Percentiles rank a stretch among this genome's conserved stretches.
Evolutionary conservation across 2,329 filamentous ascomycete species (phyloP).

Genomic region (Colletotrichum sublineola): DNA sequence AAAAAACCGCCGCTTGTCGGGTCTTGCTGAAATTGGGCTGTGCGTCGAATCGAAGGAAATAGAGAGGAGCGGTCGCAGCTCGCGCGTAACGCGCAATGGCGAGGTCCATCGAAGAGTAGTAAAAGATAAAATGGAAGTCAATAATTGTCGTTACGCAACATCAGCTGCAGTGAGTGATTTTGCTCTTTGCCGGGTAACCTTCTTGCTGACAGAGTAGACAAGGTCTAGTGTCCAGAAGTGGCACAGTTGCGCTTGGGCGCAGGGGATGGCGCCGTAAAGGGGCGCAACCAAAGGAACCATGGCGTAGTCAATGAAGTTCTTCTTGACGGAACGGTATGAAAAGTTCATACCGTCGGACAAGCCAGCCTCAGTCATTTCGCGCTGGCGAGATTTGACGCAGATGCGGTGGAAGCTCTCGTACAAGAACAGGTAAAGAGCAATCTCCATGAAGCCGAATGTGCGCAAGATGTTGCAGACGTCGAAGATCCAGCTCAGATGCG

Average conservation of each 20-base stretch:
- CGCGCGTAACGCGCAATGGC: background rate
- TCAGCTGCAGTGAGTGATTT: constrained; percentile 59
- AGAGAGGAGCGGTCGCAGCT: constrained; percentile 31
- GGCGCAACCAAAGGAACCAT: constrained; percentile 77
- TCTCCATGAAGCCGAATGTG: constrained; percentile 71
- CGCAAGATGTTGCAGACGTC: constrained; percentile 71
- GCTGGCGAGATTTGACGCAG: constrained; percentile 70
- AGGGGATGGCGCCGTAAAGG: constrained; percentile 76
- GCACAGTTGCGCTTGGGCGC: constrained; percentile 75
- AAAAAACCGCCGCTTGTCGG: constrained; percentile 43
- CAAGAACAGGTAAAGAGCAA: constrained; percentile 73
- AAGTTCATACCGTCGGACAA: constrained; percentile 76
- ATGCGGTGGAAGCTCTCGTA: constrained; percentile 77
- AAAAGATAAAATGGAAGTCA: constrained; percentile 27
- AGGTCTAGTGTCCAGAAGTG: constrained; percentile 79
- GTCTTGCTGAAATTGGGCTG: constrained; percentile 44
- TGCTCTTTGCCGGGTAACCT: constrained; percentile 68
- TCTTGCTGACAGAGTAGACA: constrained; percentile 80
- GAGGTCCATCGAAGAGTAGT: constrained; percentile 28
- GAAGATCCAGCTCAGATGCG: constrained; percentile 71
- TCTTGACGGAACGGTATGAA: constrained; percentile 67
- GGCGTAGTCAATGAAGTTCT: constrained; percentile 72
- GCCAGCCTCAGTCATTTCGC: constrained; percentile 76
- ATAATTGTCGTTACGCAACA: constrained; percentile 57
- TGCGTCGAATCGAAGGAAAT: constrained; percentile 46